Conservation (phyloP, 192 early-diverging fungal genomes). For the Pilaira anomala region DNA sequence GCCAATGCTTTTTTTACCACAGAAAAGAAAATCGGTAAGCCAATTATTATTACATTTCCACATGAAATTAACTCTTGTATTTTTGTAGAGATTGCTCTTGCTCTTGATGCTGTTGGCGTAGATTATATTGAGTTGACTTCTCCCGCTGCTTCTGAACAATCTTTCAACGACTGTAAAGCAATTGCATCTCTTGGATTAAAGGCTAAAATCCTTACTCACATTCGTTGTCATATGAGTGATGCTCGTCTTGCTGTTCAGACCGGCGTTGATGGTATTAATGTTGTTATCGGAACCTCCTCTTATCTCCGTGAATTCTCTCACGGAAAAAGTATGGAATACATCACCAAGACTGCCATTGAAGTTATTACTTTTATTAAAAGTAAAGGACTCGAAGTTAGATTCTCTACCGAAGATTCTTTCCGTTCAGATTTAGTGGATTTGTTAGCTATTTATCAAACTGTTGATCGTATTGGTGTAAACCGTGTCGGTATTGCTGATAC, state of each 20-base stretch:
- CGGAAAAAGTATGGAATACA: constrained; percentile 98
- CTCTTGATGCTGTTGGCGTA: constrained; percentile 94
- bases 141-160: constrained; percentile 95
- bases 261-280: constrained; percentile 93
- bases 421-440: constrained; percentile 95
- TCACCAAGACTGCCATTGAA: constrained; percentile 92
- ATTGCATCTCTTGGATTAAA: constrained; percentile 92
- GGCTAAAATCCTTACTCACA: constrained; percentile 96
- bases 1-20: constrained; percentile 98
- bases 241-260: constrained; percentile 94
- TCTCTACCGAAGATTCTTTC: constrained; percentile 98
- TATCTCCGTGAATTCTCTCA: constrained; percentile 97
- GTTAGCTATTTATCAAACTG: constrained; percentile 89
- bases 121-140: constrained; percentile 98
- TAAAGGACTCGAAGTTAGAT: constrained; percentile 95
- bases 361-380: constrained; percentile 95
- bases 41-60: no score
- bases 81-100: constrained; percentile 82
- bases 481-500: constrained; percentile 99
- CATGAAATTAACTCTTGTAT: no score
- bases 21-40: constrained; percentile 79
- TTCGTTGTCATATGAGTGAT: constrained; percentile 98
- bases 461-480: constrained; percentile 97
- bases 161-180: constrained; percentile 86
- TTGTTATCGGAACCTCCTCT: constrained; percentile 96